Conservation (phyloP, 345 rosid genomes). For the Raphanus sativus region DNA sequence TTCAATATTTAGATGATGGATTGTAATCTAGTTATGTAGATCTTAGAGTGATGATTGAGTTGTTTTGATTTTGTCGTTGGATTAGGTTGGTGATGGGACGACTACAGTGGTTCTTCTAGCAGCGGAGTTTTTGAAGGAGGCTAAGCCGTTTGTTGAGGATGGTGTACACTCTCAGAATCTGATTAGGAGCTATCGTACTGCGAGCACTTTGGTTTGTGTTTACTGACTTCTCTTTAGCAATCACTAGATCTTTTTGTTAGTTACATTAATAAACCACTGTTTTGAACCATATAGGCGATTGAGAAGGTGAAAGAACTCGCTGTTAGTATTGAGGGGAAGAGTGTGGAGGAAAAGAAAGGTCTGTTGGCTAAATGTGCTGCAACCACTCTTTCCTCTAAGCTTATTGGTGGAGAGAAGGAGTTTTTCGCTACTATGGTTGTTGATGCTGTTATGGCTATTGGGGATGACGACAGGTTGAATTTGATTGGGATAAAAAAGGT, state of each 20-base stretch:
- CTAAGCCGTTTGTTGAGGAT: conserved; percentile 94
- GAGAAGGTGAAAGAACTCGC: conserved; percentile 83
- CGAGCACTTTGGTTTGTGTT: conserved; percentile 59
- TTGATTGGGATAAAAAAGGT: conserved; percentile 98
- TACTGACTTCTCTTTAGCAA: background rate
- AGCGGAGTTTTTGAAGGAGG: conserved; percentile 92
- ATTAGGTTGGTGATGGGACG: conserved; percentile 96
- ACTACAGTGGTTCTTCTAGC: conserved; percentile 95
- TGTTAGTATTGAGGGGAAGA: conserved; percentile 86
- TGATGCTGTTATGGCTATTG: conserved; percentile 90
- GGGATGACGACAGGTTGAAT: conserved; percentile 73
- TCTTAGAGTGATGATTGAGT: conserved; percentile 20
- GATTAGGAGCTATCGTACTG: conserved; percentile 86
- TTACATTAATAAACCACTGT: background rate
- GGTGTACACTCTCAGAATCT: conserved; percentile 96
- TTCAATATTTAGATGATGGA: background rate
- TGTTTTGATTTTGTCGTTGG: conserved; percentile 16
- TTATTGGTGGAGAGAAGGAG: conserved; percentile 95
- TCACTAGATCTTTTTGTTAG: background rate
- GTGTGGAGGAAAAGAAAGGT: conserved; percentile 85
- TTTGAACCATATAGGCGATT: conserved; percentile 52
- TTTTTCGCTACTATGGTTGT: conserved; percentile 94
- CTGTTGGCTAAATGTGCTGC: conserved; percentile 90
- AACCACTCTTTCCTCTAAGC: conserved; percentile 93
- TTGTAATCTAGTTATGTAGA: conserved; percentile 5